Base-by-base conservation (phyloP, 306 rosid species). In the Sicyos edulis region DNA sequence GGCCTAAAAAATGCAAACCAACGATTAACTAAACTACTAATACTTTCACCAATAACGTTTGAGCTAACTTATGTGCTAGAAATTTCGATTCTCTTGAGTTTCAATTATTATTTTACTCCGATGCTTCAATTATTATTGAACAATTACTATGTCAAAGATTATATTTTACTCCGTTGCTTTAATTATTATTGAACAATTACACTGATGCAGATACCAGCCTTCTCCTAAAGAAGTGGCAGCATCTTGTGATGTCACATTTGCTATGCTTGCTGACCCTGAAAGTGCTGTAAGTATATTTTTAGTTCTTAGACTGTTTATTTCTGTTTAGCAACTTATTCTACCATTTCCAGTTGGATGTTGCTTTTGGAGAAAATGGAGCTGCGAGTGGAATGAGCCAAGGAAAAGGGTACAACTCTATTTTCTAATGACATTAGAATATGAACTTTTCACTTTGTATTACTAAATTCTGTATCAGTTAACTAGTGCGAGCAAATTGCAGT, bases 181-280 rank as follows among this genome's bases (percentile, higher is more conserved):
- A 47, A 14, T 68, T 68, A 49, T 49, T 13, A 44, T 51, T 68
- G 44, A 66, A 47, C 55, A 13, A 66, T 40, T 66, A 54, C 57
- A 6, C 26, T 2, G 20, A 62, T 78, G 81, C 86, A 93, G 99
- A 83, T 93, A 93, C 69, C 84, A 85, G 75, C 73, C 95, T 24
- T 78, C 92, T 75, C 99, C 97, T 14, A 87, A 79, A 74, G 95
- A 91, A 87, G 99, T 93, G 71, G 86, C 95, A 5, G 96, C 93
- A 58, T 88, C 95, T 80, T 93, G 99, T 24, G 96, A 93, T 75
- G 82, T 93, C 84, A 93, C 96, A 44, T 93, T 93, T 79, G 92
- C 99, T 56, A 93, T 93, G 97, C 99, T 93, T 75, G 96, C 99
- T 10, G 97, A 90, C 82, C 99, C 99, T 59, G 85, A 87, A 69